Percentiles rank a stretch among this genome's conserved stretches.
Evolutionary conservation across 2,329 filamentous ascomycete genomes (phyloP).

Genomic region (Trichoderma endophyticum): DNA sequence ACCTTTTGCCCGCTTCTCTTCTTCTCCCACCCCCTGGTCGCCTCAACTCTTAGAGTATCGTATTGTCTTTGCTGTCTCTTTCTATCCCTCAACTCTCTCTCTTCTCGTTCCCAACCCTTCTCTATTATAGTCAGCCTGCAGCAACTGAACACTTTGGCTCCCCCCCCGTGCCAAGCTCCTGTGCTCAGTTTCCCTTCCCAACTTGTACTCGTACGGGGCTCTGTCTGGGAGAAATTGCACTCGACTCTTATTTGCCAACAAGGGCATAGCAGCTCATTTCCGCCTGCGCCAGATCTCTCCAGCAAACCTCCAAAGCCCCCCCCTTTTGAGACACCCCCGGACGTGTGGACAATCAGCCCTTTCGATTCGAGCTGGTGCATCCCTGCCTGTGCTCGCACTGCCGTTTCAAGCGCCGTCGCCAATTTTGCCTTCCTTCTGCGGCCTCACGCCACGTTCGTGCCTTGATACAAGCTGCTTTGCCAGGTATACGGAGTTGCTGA

Average conservation of each 20-base stretch:
- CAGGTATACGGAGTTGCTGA: background rate
- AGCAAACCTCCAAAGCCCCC: slow-evolving; percentile 16
- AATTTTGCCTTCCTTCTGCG: slow-evolving; percentile 4
- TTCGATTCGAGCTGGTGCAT: slow-evolving; percentile 14
- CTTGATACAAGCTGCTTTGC: background rate
- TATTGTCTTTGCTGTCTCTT: background rate
- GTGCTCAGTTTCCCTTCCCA: background rate
- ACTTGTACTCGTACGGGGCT: background rate
- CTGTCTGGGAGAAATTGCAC: slow-evolving; percentile 18
- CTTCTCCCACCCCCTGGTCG: background rate
- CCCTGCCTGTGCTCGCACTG: slow-evolving; percentile 20
- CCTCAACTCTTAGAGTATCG: background rate
- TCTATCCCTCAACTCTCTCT: background rate
- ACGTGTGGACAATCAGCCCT: slow-evolving; percentile 16
- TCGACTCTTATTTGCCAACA: slow-evolving; percentile 17
- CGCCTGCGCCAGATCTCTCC: slow-evolving; percentile 19
- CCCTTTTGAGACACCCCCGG: slow-evolving; percentile 18
- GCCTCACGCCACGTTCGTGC: slow-evolving; percentile 9
- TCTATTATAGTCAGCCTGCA: background rate
- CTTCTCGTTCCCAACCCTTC: background rate
- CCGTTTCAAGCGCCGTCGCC: slow-evolving; percentile 21
- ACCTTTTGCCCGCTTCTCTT: background rate
- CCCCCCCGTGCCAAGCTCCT: slow-evolving; percentile 3
- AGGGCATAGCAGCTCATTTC: slow-evolving; percentile 21
- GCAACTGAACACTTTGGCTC: background rate